phyloP scores from a whole-genome alignment of 2,329 filamentous ascomycete genomes.

The Botryosphaeria dothidea region DNA sequence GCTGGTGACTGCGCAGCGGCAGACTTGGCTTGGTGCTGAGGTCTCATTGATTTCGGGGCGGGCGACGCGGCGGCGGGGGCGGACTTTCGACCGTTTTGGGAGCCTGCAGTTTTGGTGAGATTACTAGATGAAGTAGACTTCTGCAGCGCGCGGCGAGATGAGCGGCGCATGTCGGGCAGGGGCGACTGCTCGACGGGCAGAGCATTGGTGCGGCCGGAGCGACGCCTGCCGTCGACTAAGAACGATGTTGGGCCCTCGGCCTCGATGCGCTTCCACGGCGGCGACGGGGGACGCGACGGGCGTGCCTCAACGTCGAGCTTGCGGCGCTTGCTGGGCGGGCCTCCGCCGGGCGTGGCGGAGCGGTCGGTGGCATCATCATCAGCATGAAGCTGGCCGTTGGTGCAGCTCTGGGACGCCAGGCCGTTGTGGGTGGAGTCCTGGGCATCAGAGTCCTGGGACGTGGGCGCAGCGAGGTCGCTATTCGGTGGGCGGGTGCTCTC shows the following conservation, averaged over 20 bases:
- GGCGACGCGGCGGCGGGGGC: conserved; percentile 3
- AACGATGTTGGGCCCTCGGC: conserved; percentile 89
- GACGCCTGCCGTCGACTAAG: conserved; percentile 62
- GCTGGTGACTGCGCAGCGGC: conserved; percentile 4
- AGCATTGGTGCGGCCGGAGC: conserved; percentile 59
- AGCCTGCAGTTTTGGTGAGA: conserved; percentile 4
- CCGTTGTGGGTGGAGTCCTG: background rate
- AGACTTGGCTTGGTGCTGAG: conserved; percentile 4
- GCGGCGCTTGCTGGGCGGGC: conserved; percentile 61
- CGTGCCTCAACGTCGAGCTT: conserved; percentile 47
- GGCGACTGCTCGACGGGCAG: conserved; percentile 50
- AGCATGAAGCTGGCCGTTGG: conserved; percentile 1
- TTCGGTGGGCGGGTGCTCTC: conserved; percentile 29
- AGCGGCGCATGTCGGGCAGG: conserved; percentile 42
- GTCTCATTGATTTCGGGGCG: background rate
- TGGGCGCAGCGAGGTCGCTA: conserved; percentile 21
- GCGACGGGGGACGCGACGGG: conserved; percentile 62
- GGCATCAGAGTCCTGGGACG: background rate
- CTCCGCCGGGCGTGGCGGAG: conserved; percentile 18
- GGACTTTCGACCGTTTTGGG: conserved; percentile 7
- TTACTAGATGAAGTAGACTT: conserved; percentile 13
- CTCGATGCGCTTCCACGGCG: conserved; percentile 87
- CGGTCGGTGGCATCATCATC: conserved; percentile 10
- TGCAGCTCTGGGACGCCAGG: background rate
- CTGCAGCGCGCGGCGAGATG: conserved; percentile 18